Base-by-base conservation (phyloP, 208 protist genomes). In the Entamoeba invadens region DNA sequence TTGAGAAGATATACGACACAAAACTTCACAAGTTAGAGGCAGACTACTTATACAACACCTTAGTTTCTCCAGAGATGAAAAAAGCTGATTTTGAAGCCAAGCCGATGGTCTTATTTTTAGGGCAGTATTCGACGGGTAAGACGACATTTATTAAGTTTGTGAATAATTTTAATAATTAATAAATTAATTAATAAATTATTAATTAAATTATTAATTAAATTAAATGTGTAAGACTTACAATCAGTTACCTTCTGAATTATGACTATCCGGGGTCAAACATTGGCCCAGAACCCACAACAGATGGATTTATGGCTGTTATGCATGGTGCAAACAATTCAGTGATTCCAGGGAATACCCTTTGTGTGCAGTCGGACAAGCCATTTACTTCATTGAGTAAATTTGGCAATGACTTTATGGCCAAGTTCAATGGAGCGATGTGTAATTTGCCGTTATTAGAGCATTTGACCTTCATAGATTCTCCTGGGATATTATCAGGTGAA, bases 391-490 rank as follows among this genome's bases (percentile, higher is more conserved):
- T 92, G 1, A 44, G 31, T 44, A 93, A 93, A 38, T 96, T 94
- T 91, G 57, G 42, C 21, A 93, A 97, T 92, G 91, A 94, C 4
- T 98, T 98, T 95, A 95, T 96, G 2, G 97, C 97, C 93, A 96
- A 96, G 93, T 98, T 99, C 93, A 94, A 96, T 50, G 97, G 97
- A 46, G 47, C 97, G 14, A 93, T 97, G 68, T 94, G 91, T 3
- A 95, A 96, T 21, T 96, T 97, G 93, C 97, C 97, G 10, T 96
- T 99, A 57, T 96, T 99, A 12, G 94, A 97, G 45, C 97, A 97
- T 72, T 94, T 98, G 68, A 97, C 96, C 35, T 93, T 99, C 77
- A 97, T 99, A 45, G 98, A 99, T 96, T 98, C 98, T 16, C 98
- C 98, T 0, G 98, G 98, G 93, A 97, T 99, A 18, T 96, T 99